Conservation (phyloP, 2,329 filamentous ascomycete genomes). For the Aotearoamyces nothofagi region DNA sequence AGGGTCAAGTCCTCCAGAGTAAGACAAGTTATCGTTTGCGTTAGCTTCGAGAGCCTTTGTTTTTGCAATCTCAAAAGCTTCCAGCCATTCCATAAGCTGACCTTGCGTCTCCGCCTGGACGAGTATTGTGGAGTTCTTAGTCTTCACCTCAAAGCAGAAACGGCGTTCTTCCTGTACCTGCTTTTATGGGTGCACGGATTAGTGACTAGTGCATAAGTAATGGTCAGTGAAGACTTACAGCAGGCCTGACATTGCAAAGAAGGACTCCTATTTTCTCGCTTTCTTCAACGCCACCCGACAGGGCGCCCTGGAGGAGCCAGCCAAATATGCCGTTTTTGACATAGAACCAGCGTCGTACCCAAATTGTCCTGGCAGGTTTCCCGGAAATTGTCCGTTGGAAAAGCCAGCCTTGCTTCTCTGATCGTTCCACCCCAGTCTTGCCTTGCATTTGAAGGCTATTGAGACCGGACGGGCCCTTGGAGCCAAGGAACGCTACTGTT, state of each 20-base stretch:
- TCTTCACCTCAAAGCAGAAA: constrained; percentile 98
- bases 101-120: constrained; percentile 86
- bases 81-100: constrained; percentile 89
- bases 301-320: constrained; percentile 70
- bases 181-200: no score
- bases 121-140: constrained; percentile 79
- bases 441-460: constrained; percentile 28
- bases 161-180: constrained; percentile 85
- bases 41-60: constrained; percentile 74
- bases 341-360: constrained; percentile 91
- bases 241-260: constrained; percentile 82
- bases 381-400: constrained; percentile 69
- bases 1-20: constrained; percentile 42
- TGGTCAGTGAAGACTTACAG: no score
- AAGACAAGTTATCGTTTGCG: constrained; percentile 25
- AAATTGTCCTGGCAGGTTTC: constrained; percentile 79
- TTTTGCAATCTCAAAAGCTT: constrained; percentile 87
- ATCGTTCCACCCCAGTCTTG: constrained; percentile 29
- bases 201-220: no score
- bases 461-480: constrained; percentile 43
- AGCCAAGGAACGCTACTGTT: constrained; percentile 76
- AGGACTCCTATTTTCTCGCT: constrained; percentile 93
- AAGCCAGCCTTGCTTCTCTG: constrained; percentile 90
- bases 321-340: constrained; percentile 93
- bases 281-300: constrained; percentile 76